Conservation (phyloP, 306 rosid genomes). For the Lathyrus sativus region DNA sequence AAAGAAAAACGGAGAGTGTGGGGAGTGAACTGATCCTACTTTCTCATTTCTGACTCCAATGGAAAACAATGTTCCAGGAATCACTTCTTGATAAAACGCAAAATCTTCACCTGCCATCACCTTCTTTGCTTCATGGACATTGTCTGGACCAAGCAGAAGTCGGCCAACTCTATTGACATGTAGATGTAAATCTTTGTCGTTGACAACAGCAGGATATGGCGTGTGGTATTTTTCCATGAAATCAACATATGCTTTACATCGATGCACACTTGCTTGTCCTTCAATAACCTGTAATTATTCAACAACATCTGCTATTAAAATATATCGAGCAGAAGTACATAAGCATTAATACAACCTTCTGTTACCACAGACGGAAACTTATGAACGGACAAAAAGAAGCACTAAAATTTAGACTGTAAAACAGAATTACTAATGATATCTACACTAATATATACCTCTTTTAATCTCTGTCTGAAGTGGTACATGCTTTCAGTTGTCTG, state of each 20-base stretch:
- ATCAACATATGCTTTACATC: slow-evolving; percentile 57
- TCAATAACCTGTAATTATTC: slow-evolving; percentile 57
- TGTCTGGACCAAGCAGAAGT: slow-evolving; percentile 60
- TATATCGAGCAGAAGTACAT: no score
- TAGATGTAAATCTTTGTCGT: slow-evolving; percentile 57
- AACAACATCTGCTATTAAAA: neutral
- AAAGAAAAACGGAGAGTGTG: slow-evolving; percentile 72
- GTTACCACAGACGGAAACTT: no score
- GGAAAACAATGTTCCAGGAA: slow-evolving; percentile 56
- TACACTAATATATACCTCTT: slow-evolving; percentile 50
- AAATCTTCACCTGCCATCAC: slow-evolving; percentile 77
- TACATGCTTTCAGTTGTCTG: slow-evolving; percentile 64
- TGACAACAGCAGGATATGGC: slow-evolving; percentile 40
- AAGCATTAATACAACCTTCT: no score
- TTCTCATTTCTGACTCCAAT: slow-evolving; percentile 69
- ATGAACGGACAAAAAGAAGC: no score
- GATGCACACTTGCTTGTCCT: slow-evolving; percentile 67
- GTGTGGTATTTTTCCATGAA: slow-evolving; percentile 32
- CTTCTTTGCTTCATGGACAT: slow-evolving; percentile 50
- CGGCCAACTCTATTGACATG: slow-evolving; percentile 62
- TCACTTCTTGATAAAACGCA: slow-evolving; percentile 59
- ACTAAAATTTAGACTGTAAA: no score
- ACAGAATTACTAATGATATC: neutral
- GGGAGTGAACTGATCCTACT: slow-evolving; percentile 65
- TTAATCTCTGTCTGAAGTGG: slow-evolving; percentile 56